These are phyloP conservation scores for Croton setiger DNA, from an alignment of 441 rosid genomes.

Conservation along the genomic window DNA sequence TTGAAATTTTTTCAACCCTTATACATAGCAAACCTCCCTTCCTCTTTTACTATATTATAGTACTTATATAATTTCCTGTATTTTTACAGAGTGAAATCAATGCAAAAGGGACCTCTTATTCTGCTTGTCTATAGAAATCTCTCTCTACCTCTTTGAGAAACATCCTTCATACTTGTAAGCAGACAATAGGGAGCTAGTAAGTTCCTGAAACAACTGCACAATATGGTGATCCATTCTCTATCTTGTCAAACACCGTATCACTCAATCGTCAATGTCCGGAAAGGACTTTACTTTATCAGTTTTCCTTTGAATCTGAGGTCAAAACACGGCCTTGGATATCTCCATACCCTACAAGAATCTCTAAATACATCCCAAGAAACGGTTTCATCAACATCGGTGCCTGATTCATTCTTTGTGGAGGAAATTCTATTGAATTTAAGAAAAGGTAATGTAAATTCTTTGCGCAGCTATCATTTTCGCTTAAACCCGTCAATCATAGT, in stretches of 20 bases:
- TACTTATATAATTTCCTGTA: not conserved
- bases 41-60: too few species aligned
- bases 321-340: conserved; percentile 17
- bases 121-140: not conserved
- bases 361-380: conserved; percentile 18
- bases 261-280: conserved; percentile 16
- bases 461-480: conserved; percentile 31
- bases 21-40: too few species aligned
- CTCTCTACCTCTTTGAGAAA: not conserved
- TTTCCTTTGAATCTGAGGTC: conserved; percentile 9
- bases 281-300: conserved; percentile 13
- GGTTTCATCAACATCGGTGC: conserved; percentile 23
- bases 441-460: conserved; percentile 41
- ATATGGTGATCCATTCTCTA: conserved; percentile 4
- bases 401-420: conserved; percentile 52
- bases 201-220: not conserved
- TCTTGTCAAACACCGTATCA: conserved; percentile 12
- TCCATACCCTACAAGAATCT: conserved; percentile 26
- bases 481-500: conserved; percentile 46
- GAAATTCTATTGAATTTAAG: conserved; percentile 51
- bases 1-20: too few species aligned
- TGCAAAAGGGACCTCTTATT: not conserved
- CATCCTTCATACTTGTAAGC: not conserved
- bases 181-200: not conserved
- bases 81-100: not conserved